Conservation (phyloP, 73 alveolate genomes). For the Uronychia binucleata region DNA sequence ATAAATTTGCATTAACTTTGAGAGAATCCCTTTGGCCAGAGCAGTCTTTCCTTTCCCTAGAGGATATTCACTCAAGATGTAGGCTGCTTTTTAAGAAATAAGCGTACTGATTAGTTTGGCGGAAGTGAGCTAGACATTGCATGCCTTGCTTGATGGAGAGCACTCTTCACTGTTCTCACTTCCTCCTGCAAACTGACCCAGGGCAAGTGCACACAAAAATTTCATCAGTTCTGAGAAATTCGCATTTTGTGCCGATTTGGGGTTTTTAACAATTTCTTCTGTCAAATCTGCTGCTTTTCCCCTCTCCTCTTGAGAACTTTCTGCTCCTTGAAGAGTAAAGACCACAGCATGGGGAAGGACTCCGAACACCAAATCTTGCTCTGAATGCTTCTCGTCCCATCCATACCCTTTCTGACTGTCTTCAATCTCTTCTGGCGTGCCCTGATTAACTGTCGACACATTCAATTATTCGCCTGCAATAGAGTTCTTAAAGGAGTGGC, state of each 20-base stretch:
- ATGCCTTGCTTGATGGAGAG: background rate
- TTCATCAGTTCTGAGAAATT: background rate
- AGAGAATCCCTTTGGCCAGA: background rate
- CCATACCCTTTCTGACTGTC: no score
- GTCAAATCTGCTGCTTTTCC: background rate
- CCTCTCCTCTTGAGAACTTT: background rate
- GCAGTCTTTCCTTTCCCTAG: background rate
- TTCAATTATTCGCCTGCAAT: background rate
- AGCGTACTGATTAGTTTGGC: background rate
- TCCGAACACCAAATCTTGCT: no score
- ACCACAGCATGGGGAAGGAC: background rate
- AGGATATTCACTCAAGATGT: background rate
- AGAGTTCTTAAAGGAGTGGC: background rate
- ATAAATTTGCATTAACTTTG: background rate
- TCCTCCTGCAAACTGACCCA: no score
- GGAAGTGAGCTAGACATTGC: background rate
- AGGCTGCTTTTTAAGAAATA: background rate
- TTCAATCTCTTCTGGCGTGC: background rate
- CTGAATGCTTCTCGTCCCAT: no score
- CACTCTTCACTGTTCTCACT: no score
- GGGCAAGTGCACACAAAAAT: background rate
- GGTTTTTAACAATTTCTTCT: background rate
- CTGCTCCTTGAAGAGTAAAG: background rate
- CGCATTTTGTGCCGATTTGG: background rate
- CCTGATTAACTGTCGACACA: background rate